A percentile compares a stretch with the other conserved stretches of the same genome.
Evolutionary conservation across 2,329 filamentous ascomycete species (phyloP).

Genomic region (Eutypa lata): DNA sequence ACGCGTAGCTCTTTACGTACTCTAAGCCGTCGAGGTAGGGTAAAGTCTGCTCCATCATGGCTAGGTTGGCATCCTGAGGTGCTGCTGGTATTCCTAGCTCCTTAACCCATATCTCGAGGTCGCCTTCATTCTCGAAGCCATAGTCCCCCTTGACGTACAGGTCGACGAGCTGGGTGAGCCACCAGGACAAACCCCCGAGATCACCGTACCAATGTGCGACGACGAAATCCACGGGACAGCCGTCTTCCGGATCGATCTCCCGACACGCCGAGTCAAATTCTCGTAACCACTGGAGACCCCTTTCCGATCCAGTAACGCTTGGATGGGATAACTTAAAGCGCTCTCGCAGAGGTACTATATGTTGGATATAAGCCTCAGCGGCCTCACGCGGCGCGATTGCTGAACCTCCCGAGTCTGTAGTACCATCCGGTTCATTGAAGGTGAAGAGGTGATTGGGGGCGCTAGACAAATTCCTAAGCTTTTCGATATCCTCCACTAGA

Average conservation of each 20-base stretch:
- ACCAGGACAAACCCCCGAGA: slow-evolving; percentile 31
- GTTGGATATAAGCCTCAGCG: slow-evolving; percentile 33
- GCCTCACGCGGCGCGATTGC: slow-evolving; percentile 36
- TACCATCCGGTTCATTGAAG: slow-evolving; percentile 42
- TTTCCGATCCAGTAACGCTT: slow-evolving; percentile 36
- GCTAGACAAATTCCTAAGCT: slow-evolving; percentile 25
- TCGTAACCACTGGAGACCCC: slow-evolving; percentile 36
- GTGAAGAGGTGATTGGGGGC: slow-evolving; percentile 36
- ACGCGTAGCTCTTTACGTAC: slow-evolving; percentile 36
- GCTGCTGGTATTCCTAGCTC: slow-evolving; percentile 37
- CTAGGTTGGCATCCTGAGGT: slow-evolving; percentile 29
- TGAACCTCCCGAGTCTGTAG: slow-evolving; percentile 36
- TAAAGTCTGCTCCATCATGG: slow-evolving; percentile 40
- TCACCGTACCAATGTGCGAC: slow-evolving; percentile 40
- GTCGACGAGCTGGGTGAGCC: slow-evolving; percentile 29
- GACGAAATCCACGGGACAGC: slow-evolving; percentile 39
- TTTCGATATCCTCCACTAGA: slow-evolving; percentile 15
- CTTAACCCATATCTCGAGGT: slow-evolving; percentile 34
- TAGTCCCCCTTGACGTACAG: slow-evolving; percentile 27
- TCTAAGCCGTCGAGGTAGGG: slow-evolving; percentile 30
- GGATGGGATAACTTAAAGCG: slow-evolving; percentile 39
- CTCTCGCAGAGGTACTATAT: slow-evolving; percentile 33
- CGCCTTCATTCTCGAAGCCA: slow-evolving; percentile 11
- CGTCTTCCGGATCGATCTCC: slow-evolving; percentile 30
- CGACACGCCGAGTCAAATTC: slow-evolving; percentile 39